Evolutionary conservation across 768 basidiomycete genomes (phyloP).

Genomic region (Lactarius trivialis): DNA sequence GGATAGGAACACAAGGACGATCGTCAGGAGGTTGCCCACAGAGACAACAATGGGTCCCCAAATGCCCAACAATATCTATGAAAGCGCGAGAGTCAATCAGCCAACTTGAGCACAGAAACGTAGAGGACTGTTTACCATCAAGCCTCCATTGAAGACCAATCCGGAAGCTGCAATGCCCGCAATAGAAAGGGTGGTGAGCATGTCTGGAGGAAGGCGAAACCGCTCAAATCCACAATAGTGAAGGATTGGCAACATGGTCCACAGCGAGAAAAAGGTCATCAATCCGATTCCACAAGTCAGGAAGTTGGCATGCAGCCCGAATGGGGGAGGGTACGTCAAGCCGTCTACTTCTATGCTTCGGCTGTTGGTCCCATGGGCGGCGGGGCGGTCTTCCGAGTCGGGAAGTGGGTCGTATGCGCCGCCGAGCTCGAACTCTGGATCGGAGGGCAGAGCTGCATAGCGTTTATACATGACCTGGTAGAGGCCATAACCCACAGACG

Average conservation of each 20-base stretch:
- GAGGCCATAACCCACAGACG: slow-evolving; percentile 64
- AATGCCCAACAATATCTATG: slow-evolving; percentile 73
- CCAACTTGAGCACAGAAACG: neutral
- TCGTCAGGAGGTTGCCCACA: slow-evolving; percentile 91
- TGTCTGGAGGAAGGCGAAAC: slow-evolving; percentile 58
- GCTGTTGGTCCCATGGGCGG: slow-evolving; percentile 24
- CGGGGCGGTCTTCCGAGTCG: slow-evolving; percentile 31
- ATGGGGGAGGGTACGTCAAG: slow-evolving; percentile 53
- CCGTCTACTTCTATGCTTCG: slow-evolving; percentile 9
- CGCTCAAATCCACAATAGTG: slow-evolving; percentile 58
- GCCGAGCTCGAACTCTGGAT: slow-evolving; percentile 44
- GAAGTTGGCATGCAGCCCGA: slow-evolving; percentile 80
- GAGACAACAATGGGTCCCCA: slow-evolving; percentile 88
- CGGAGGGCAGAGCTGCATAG: slow-evolving; percentile 64
- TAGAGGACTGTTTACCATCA: slow-evolving; percentile 55
- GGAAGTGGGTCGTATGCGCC: slow-evolving; percentile 42
- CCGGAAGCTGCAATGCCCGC: slow-evolving; percentile 65
- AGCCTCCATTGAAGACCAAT: slow-evolving; percentile 74
- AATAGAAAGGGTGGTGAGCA: slow-evolving; percentile 44
- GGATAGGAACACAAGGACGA: slow-evolving; percentile 77
- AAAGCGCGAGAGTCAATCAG: slow-evolving; percentile 5
- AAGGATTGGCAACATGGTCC: slow-evolving; percentile 73
- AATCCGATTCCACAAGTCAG: slow-evolving; percentile 77
- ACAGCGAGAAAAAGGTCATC: slow-evolving; percentile 63
- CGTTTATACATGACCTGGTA: slow-evolving; percentile 86